phyloP scores from a whole-genome alignment of 140 eudicot genomes.

The Artemisia princeps region DNA sequence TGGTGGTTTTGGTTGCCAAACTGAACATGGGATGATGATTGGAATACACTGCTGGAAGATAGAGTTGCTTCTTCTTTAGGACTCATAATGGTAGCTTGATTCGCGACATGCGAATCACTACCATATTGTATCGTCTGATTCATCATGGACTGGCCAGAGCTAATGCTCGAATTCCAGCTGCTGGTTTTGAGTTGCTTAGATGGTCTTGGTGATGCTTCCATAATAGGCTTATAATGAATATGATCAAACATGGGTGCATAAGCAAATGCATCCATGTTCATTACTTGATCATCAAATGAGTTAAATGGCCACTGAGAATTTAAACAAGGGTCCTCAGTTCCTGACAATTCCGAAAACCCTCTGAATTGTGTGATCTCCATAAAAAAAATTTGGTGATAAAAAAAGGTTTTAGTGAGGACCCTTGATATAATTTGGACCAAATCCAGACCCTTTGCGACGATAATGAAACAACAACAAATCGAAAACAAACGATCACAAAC shows the following conservation, averaged over 20 bases:
- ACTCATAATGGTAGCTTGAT: slow-evolving; percentile 24
- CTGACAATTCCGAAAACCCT: slow-evolving; percentile 46
- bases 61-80: slow-evolving; percentile 45
- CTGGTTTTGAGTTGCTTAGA: slow-evolving; percentile 38
- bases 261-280: slow-evolving; percentile 13
- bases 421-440: no score
- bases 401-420: no score
- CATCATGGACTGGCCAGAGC: slow-evolving; percentile 23
- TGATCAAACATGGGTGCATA: slow-evolving; percentile 20
- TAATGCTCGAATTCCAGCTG: slow-evolving; percentile 36
- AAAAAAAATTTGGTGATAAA: background rate
- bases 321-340: slow-evolving; percentile 50
- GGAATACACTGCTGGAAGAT: slow-evolving; percentile 25
- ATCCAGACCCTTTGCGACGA: no score
- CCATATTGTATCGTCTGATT: slow-evolving; percentile 14
- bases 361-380: slow-evolving; percentile 54
- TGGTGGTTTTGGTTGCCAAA: slow-evolving; percentile 28
- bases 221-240: slow-evolving; percentile 21
- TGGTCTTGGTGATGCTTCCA: slow-evolving; percentile 41
- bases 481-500: no score
- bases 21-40: slow-evolving; percentile 23
- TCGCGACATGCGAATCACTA: background rate
- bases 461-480: no score
- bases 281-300: slow-evolving; percentile 41
- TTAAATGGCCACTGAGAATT: slow-evolving; percentile 42